These are phyloP conservation scores for Elaeagnus macrophylla DNA, from an alignment of 306 rosid species.

Conservation along the genomic window DNA sequence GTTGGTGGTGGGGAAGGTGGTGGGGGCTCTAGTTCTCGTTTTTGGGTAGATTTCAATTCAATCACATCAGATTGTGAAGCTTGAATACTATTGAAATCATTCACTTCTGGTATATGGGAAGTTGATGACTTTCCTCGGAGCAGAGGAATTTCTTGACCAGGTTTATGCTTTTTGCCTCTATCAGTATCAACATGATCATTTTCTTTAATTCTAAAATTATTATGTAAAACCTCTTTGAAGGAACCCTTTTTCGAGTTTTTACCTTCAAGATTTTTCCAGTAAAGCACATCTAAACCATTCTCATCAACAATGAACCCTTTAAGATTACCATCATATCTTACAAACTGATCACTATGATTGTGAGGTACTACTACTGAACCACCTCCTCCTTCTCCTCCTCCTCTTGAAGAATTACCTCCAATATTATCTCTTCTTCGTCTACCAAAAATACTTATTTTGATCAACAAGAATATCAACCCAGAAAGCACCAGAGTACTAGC, in stretches of 20 bases:
- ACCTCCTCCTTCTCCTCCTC: constrained; percentile 5
- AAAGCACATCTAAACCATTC: constrained; percentile 61
- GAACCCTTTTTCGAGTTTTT: constrained; percentile 17
- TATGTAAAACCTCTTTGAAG: constrained; percentile 17
- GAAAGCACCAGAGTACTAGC: constrained; percentile 33
- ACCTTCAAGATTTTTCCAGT: constrained; percentile 48
- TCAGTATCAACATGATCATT: constrained; percentile 7
- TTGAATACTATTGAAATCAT: constrained; percentile 12
- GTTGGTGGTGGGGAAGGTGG: constrained; percentile 18
- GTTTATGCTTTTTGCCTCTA: constrained; percentile 13
- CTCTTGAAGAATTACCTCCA: too few species aligned
- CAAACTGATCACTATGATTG: constrained; percentile 19
- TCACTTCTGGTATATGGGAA: constrained; percentile 31
- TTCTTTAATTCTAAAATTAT: background rate
- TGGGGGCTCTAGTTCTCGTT: constrained; percentile 7
- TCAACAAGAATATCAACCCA: constrained; percentile 27
- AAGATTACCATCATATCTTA: constrained; percentile 32
- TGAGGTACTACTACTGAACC: constrained; percentile 25
- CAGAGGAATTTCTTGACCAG: constrained; percentile 38
- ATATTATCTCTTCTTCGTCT: constrained; percentile 6
- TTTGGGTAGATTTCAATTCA: constrained; percentile 6
- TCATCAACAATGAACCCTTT: constrained; percentile 59
- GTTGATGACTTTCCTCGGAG: constrained; percentile 52
- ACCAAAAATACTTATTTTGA: constrained; percentile 17
- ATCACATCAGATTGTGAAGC: constrained; percentile 11